A percentile compares a stretch with the other conserved stretches of the same genome.
Evolutionary conservation across 306 rosid species (phyloP).

Genomic region (Gastrolobium bilobum): DNA sequence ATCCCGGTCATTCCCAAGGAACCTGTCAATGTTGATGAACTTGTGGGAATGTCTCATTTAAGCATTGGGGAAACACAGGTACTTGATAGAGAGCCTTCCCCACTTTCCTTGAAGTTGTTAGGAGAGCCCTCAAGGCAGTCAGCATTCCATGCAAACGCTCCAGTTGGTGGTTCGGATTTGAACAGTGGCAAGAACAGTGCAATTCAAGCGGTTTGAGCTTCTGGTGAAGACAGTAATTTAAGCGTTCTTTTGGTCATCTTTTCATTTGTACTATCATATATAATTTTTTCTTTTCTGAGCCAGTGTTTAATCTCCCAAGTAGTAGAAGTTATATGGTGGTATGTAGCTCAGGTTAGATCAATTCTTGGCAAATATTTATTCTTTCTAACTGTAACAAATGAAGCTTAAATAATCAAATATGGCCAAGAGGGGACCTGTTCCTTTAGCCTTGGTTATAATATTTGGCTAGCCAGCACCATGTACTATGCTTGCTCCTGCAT

Average conservation of each 20-base stretch:
- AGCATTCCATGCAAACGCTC: conserved; percentile 90
- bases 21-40: conserved; percentile 87
- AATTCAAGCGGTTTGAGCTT: conserved; percentile 75
- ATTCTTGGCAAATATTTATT: conserved; percentile 71
- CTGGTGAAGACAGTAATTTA: conserved; percentile 49
- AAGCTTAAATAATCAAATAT: conserved; percentile 60
- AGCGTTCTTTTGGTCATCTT: conserved; percentile 42
- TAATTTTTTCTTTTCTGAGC: conserved; percentile 35
- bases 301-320: conserved; percentile 46
- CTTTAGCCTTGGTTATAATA: conserved; percentile 45
- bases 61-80: conserved; percentile 66
- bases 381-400: conserved; percentile 82
- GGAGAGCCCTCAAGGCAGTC: conserved; percentile 95
- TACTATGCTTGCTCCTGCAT: conserved; percentile 9
- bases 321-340: conserved; percentile 55
- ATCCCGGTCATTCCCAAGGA: conserved; percentile 76
- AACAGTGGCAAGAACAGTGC: conserved; percentile 68
- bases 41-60: conserved; percentile 94
- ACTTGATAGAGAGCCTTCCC: conserved; percentile 68
- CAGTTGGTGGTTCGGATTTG: conserved; percentile 67
- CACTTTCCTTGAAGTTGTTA: conserved; percentile 73
- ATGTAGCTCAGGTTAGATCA: conserved; percentile 80
- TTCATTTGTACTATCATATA: conserved; percentile 59
- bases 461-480: conserved; percentile 20
- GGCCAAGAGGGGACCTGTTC: conserved; percentile 45